A percentile compares a stretch with the other conserved stretches of the same genome.
Conservation (phyloP, 148 eudicot species). For the Vaccinium vitisidaea region DNA sequence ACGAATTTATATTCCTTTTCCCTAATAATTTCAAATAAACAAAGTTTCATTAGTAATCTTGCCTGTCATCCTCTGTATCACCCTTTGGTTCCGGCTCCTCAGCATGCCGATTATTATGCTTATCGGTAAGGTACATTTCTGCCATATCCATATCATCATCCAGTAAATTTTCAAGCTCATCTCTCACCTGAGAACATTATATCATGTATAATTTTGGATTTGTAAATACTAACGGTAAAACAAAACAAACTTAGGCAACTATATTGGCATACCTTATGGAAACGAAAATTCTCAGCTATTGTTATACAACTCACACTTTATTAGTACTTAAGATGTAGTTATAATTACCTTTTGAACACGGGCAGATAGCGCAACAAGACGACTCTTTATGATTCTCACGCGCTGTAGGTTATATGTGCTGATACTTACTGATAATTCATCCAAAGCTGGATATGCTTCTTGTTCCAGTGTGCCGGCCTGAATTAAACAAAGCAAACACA, state of each 20-base stretch:
- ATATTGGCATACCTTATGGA: neutral
- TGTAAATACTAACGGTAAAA: neutral
- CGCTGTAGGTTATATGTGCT: slow-evolving; percentile 45
- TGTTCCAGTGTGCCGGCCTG: slow-evolving; percentile 30
- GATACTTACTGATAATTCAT: slow-evolving; percentile 34
- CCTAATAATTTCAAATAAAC: neutral
- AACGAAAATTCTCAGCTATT: neutral
- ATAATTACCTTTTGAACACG: slow-evolving; percentile 41
- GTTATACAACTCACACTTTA: neutral
- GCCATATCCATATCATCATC: slow-evolving; percentile 57
- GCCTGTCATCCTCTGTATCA: neutral
- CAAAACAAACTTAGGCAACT: neutral
- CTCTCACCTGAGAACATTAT: slow-evolving; percentile 34
- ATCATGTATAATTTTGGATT: neutral
- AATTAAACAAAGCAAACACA: neutral
- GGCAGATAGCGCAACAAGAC: slow-evolving; percentile 41
- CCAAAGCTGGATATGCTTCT: slow-evolving; percentile 48
- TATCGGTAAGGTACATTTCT: slow-evolving; percentile 52
- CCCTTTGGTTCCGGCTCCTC: neutral
- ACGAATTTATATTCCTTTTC: neutral
- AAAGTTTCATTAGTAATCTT: neutral
- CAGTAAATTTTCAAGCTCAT: slow-evolving; percentile 51
- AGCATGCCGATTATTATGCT: slow-evolving; percentile 16
- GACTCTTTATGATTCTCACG: slow-evolving; percentile 43
- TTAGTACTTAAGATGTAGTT: neutral